Conservation (phyloP, 2,329 filamentous ascomycete species). For the Sporothrix inflata region DNA sequence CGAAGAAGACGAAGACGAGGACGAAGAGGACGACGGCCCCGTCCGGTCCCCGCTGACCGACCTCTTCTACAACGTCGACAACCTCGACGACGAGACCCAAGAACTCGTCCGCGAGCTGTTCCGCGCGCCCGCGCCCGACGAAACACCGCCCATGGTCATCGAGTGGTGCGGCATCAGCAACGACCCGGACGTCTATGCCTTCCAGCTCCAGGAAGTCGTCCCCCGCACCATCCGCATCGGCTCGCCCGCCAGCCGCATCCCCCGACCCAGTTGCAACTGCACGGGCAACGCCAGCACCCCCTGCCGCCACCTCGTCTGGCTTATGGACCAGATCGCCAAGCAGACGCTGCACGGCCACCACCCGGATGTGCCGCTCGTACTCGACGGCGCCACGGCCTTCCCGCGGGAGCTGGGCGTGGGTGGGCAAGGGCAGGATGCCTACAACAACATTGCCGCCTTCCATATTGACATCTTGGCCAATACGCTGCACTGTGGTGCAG, state of each 20-base stretch:
- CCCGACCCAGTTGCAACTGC: conserved; percentile 54
- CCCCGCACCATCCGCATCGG: conserved; percentile 57
- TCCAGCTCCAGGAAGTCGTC: conserved; percentile 59
- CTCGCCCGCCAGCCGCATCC: conserved; percentile 44
- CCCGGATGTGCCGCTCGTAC: conserved; percentile 38
- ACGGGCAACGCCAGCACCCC: conserved; percentile 39
- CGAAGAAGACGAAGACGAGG: conserved; percentile 27
- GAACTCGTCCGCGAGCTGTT: conserved; percentile 50
- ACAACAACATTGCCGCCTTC: conserved; percentile 53
- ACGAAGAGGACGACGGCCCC: conserved; percentile 40
- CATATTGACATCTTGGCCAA: conserved; percentile 57
- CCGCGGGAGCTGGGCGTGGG: conserved; percentile 33
- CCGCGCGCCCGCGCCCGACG: conserved; percentile 37
- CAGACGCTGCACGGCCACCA: conserved; percentile 52
- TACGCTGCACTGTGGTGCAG: conserved; percentile 54
- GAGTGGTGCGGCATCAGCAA: conserved; percentile 51
- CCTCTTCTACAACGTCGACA: conserved; percentile 41
- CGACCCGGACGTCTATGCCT: conserved; percentile 53
- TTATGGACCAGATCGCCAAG: conserved; percentile 57
- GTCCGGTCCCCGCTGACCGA: conserved; percentile 43
- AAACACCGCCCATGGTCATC: conserved; percentile 54
- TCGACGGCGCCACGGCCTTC: conserved; percentile 43
- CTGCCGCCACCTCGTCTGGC: conserved; percentile 58
- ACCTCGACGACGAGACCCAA: conserved; percentile 37
- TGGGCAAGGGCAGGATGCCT: conserved; percentile 35